Evolutionary conservation across 2,329 filamentous ascomycete species (phyloP).

Genomic region (Dichotomopilus funicola): DNA sequence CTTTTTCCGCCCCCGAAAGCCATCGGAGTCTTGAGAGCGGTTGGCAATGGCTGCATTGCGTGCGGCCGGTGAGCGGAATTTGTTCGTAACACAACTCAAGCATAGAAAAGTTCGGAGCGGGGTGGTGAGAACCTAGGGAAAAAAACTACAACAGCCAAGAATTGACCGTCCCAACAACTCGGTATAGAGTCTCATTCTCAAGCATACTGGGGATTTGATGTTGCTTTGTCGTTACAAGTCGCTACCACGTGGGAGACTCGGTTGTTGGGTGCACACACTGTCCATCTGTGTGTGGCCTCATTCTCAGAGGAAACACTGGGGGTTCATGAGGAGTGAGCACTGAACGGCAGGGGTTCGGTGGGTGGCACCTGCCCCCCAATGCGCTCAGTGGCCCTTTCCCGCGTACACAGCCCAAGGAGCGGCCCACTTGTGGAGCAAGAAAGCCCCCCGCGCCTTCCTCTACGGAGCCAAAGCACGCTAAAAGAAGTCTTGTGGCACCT

Average conservation of each 20-base stretch:
- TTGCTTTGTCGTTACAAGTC: neutral
- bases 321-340: no score
- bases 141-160: neutral
- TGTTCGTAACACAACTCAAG: neutral
- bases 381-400: no score
- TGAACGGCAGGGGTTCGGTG: no score
- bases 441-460: no score
- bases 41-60: neutral
- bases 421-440: no score
- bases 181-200: no score
- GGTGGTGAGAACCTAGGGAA: neutral
- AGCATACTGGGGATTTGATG: neutral
- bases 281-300: neutral
- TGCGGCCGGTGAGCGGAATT: neutral
- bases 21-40: neutral
- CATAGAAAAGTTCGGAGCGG: neutral
- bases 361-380: no score
- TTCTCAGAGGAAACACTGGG: neutral
- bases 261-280: neutral
- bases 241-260: constrained; percentile 1
- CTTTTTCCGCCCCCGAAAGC: constrained; percentile 2
- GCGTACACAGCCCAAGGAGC: no score
- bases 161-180: no score
- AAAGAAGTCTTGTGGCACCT: no score
- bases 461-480: no score